Conservation (phyloP, 83 land plant species). For the Diphasiastrum complanatum region DNA sequence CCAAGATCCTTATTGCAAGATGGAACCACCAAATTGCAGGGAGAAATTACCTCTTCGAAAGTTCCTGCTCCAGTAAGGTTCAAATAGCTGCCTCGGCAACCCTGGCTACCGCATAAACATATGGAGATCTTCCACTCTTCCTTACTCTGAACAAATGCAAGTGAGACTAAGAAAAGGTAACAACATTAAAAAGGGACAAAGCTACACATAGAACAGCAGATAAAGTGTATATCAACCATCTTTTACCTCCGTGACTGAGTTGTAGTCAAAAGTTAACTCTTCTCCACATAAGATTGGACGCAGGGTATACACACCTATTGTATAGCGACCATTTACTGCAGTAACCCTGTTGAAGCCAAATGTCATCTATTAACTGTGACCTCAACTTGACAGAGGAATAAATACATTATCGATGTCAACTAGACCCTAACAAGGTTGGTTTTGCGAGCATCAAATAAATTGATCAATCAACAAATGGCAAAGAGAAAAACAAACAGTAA, state of each 20-base stretch:
- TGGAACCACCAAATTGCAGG: too few species aligned
- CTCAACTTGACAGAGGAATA: too few species aligned
- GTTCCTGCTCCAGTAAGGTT: slow-evolving; percentile 84
- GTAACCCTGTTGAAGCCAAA: slow-evolving; percentile 86
- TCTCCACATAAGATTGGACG: slow-evolving; percentile 83
- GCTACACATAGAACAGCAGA: too few species aligned
- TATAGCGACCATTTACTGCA: slow-evolving; percentile 93
- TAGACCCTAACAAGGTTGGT: too few species aligned
- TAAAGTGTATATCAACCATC: neutral
- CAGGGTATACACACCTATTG: slow-evolving; percentile 85
- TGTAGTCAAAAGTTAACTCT: slow-evolving; percentile 97
- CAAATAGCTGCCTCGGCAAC: slow-evolving; percentile 94
- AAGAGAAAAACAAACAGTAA: too few species aligned
- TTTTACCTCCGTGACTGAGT: slow-evolving; percentile 96
- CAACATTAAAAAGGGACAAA: too few species aligned
- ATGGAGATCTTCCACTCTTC: slow-evolving; percentile 94
- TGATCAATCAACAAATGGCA: too few species aligned
- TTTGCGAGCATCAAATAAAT: too few species aligned
- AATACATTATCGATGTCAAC: too few species aligned
- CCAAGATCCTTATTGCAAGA: neutral
- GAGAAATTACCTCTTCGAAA: slow-evolving; percentile 62
- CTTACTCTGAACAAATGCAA: slow-evolving; percentile 72
- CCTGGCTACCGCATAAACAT: slow-evolving; percentile 91
- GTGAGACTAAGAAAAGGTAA: too few species aligned
- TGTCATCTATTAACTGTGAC: too few species aligned